phyloP scores from a whole-genome alignment of 805 yeast genomes.

The Candida vaughaniae region DNA sequence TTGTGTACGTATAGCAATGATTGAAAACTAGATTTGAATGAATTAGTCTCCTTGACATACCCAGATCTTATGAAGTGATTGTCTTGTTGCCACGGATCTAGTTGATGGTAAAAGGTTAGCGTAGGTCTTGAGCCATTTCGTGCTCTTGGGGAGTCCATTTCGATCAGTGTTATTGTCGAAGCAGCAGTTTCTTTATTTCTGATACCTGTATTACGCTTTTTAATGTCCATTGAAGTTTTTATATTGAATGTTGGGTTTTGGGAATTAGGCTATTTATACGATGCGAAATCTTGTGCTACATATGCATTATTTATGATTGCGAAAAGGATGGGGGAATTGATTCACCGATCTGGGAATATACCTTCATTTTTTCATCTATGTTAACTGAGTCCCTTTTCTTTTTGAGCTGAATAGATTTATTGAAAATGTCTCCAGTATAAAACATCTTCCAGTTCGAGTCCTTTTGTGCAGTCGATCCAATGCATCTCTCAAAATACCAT shows the following conservation, averaged over 20 bases:
- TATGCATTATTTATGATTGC: neutral
- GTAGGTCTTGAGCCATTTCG: too few species aligned
- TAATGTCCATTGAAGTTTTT: too few species aligned
- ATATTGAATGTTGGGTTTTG: too few species aligned
- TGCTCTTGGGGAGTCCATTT: neutral
- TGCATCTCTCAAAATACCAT: constrained; percentile 94
- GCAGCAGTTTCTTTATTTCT: too few species aligned
- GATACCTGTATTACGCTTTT: too few species aligned
- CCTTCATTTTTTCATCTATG: constrained; percentile 35
- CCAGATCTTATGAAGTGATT: constrained; percentile 66
- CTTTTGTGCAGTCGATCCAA: constrained; percentile 53
- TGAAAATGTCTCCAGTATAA: constrained; percentile 41
- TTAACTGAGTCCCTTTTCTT: constrained; percentile 11
- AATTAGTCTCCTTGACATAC: constrained; percentile 57
- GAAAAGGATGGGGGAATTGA: constrained; percentile 56
- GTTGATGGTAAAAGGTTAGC: constrained; percentile 47
- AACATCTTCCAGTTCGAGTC: constrained; percentile 42
- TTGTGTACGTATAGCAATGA: constrained; percentile 61
- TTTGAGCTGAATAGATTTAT: constrained; percentile 29
- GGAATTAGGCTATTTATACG: too few species aligned
- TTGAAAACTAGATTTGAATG: constrained; percentile 44
- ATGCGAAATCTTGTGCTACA: too few species aligned
- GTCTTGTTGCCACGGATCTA: constrained; percentile 74
- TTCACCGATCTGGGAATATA: constrained; percentile 54
- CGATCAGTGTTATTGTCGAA: too few species aligned